These are phyloP conservation scores for Phytopythium oedochilum DNA, from an alignment of 352 stramenopile genomes.

Conservation along the genomic window DNA sequence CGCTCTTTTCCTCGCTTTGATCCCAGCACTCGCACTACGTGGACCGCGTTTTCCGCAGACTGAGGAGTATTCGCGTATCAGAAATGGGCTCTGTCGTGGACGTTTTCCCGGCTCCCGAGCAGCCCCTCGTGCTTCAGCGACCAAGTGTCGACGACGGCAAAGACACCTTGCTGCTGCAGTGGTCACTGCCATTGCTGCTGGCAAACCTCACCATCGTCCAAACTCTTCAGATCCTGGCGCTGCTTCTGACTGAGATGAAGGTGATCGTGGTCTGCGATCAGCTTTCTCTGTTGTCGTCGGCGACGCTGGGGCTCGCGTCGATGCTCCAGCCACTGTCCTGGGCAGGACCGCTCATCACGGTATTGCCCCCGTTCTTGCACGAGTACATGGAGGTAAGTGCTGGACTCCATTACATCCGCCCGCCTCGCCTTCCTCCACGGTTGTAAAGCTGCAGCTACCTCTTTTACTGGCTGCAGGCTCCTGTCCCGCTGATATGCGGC, in stretches of 20 bases:
- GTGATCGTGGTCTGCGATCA: constrained; percentile 45
- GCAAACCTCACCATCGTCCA: constrained; percentile 28
- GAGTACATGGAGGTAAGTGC: constrained; percentile 50
- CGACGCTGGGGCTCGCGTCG: constrained; percentile 32
- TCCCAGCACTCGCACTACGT: constrained; percentile 35
- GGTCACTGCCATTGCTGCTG: constrained; percentile 35
- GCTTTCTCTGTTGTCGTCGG: constrained; percentile 33
- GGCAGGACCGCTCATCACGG: constrained; percentile 45
- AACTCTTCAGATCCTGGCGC: constrained; percentile 32
- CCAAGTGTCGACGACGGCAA: constrained; percentile 34
- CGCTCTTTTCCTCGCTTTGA: not conserved
- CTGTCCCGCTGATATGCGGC: constrained; percentile 46
- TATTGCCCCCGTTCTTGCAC: constrained; percentile 39
- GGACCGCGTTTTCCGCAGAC: constrained; percentile 20
- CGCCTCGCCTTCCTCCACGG: no score
- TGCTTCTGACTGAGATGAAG: constrained; percentile 49
- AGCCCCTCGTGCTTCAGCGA: constrained; percentile 20
- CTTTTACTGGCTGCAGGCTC: constrained; percentile 18
- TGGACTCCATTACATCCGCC: not conserved
- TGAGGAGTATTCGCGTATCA: constrained; percentile 17
- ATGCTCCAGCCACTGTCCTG: constrained; percentile 42
- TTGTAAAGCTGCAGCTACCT: no score
- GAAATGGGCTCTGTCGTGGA: constrained; percentile 13
- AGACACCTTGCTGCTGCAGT: constrained; percentile 34
- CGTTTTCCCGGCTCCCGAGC: constrained; percentile 13